These are phyloP conservation scores for Clarireedia hainanense DNA, from an alignment of 2,329 filamentous ascomycete species.

Conservation along the genomic window DNA sequence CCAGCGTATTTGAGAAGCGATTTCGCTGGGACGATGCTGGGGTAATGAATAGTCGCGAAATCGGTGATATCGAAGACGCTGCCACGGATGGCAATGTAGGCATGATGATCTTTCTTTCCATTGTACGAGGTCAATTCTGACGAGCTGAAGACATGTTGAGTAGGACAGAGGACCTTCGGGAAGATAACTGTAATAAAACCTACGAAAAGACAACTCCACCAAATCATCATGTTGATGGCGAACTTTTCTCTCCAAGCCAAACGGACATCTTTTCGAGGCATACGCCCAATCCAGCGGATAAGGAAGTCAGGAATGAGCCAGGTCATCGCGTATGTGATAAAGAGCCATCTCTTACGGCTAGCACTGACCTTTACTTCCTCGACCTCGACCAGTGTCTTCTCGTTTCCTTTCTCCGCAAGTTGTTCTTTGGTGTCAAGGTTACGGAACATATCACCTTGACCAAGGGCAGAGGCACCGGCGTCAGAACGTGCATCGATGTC, in stretches of 20 bases:
- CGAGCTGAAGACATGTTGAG: conserved; percentile 77
- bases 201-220: conserved; percentile 70
- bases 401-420: conserved; percentile 91
- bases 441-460: conserved; percentile 94
- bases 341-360: conserved; percentile 85
- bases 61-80: conserved; percentile 75
- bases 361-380: conserved; percentile 72
- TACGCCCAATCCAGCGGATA: conserved; percentile 69
- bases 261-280: conserved; percentile 87
- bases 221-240: conserved; percentile 96
- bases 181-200: conserved; percentile 89
- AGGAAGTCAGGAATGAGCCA: conserved; percentile 82
- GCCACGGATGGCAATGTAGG: conserved; percentile 79
- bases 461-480: conserved; percentile 82
- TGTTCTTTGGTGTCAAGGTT: conserved; percentile 90
- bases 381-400: conserved; percentile 82
- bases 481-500: conserved; percentile 76
- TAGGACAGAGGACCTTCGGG: conserved; percentile 82
- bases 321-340: conserved; percentile 74
- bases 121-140: conserved; percentile 67
- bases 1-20: conserved; percentile 75
- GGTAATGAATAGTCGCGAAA: conserved; percentile 74
- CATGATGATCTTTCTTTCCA: conserved; percentile 54
- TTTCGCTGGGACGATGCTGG: conserved; percentile 48
- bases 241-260: conserved; percentile 95